Conservation (phyloP, 306 rosid species). For the Trifolium pratense region DNA sequence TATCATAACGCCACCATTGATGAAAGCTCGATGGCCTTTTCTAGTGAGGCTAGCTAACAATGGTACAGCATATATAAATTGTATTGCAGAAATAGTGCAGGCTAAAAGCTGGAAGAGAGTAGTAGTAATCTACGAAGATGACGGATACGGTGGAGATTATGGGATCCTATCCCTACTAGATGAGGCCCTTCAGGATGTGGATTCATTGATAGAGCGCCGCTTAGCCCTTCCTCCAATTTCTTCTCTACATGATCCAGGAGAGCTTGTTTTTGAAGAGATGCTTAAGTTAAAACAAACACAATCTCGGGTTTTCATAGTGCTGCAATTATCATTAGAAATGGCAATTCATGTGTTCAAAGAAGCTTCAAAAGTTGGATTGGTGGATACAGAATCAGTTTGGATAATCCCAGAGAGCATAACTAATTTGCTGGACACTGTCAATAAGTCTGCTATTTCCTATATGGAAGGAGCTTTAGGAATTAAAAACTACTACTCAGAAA, state of each 20-base stretch:
- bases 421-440: conserved; percentile 51
- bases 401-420: conserved; percentile 62
- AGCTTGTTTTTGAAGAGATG: conserved; percentile 48
- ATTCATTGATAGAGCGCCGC: conserved; percentile 56
- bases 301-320: conserved; percentile 71
- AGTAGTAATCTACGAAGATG: conserved; percentile 60
- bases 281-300: conserved; percentile 48
- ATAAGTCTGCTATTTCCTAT: conserved; percentile 43
- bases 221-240: conserved; percentile 66
- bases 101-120: conserved; percentile 57
- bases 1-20: conserved; percentile 47
- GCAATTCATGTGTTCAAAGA: conserved; percentile 58
- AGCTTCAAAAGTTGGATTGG: conserved; percentile 59
- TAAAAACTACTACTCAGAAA: conserved; percentile 52
- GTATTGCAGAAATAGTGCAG: conserved; percentile 54
- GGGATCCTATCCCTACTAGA: conserved; percentile 56
- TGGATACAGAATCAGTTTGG: conserved; percentile 68
- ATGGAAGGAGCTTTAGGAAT: conserved; percentile 76
- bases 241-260: conserved; percentile 48
- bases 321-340: conserved; percentile 61
- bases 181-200: conserved; percentile 62
- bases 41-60: conserved; percentile 52
- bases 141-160: conserved; percentile 55
- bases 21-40: conserved; percentile 57
- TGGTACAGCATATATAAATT: conserved; percentile 42